Evolutionary conservation across 768 basidiomycete species (phyloP), one percentile per base, ranked within the genome.

Genomic region (Ephemerocybe angulata): DNA sequence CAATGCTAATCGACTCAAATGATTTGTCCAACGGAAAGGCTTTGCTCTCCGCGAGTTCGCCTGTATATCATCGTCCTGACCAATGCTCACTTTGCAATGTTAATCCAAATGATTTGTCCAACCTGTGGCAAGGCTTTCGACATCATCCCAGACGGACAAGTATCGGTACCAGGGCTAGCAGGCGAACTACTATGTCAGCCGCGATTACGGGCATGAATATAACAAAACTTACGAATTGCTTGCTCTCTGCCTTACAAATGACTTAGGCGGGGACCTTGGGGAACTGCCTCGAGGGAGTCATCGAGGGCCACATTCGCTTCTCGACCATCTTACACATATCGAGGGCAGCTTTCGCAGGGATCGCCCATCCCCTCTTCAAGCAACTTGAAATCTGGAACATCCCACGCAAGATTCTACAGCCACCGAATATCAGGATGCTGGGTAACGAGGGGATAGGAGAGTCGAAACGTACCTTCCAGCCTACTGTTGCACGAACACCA

Each of bases 331-430:
- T 98, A 76, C 94, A 98, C 54, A 99, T 72, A 57, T 93, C 89
- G 27, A 98, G 79, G 3, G 92, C 93, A 6, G 91, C 88, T 61
- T 92, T 86, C 0, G 96, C 93, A 0, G 95, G 93, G 0, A 88
- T 80, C 1, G 97, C 93, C 97, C 97, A 99, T n/a, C 95, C 95
- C 37, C 94, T 86, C 73, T 96, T 97, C 56, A 98, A 74, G 67
- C 95, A n/a, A n/a, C n/a, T n/a, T n/a, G n/a, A 98, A 53, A 98
- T 98, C 71, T 98, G 96, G 62, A 93, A 98, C 66, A 98, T 90
- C 15, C 95, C 96, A 19, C 94, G 92, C 37, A 98, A 74, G 63
- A 98, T 97, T 63, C 89, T 88, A 31, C 21, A 52, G 4, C 8
- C 13, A 38, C 15, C 25, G 11, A 27, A 53, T 12, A 17, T 37